Base-by-base conservation (phyloP, 768 basidiomycete species). In the Asterophora parasitica region DNA sequence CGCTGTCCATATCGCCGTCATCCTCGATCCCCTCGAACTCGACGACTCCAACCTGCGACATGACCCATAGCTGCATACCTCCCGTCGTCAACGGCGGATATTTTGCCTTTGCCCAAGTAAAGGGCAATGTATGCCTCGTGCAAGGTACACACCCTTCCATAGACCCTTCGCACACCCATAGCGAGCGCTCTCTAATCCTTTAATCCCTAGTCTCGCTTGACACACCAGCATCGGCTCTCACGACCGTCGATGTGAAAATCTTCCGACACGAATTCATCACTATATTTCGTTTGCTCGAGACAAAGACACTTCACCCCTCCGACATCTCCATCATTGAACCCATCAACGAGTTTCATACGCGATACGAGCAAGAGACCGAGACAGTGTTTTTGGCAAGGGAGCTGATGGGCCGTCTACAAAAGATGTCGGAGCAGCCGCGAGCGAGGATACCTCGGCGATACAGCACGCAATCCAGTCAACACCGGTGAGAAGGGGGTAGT, bases 251-350 rank as follows among this genome's bases (percentile, higher is more conserved):
- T 42, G 71, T 77, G n/a, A 77, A 76, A 59, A 68, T 78, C 37
- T 79, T 77, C 59, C 71, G 69, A 49, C 79, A 83, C 58, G 81
- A 83, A 61, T 81, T 82, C 53, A 76, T 77, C 61, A 76, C 77
- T 53, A 83, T 83, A 43, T 83, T 83, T 56, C 79, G 81, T 32
- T 75, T 78, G 47, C 61, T 66, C 7, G 70, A 76, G 55, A 61
- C 62, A 37, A 61, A 62, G 36, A 73, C 73, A 2, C 52, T 79
- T 10, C 75, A 82, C 51, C 75, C 78, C 10, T 54, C 70, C 2
- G 72, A 78, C 43, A 70, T 83, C 11, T 67, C 65, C 49, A 71
- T 83, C 46, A 62, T 83, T 17, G 75, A 81, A 58, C 57, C 64
- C 23, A 76, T 83, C 33, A 69, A 75, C 23, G 73, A 75, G 7